These are phyloP conservation scores for Cytospora leucostoma DNA, from an alignment of 2,329 filamentous ascomycete genomes.

Conservation along the genomic window DNA sequence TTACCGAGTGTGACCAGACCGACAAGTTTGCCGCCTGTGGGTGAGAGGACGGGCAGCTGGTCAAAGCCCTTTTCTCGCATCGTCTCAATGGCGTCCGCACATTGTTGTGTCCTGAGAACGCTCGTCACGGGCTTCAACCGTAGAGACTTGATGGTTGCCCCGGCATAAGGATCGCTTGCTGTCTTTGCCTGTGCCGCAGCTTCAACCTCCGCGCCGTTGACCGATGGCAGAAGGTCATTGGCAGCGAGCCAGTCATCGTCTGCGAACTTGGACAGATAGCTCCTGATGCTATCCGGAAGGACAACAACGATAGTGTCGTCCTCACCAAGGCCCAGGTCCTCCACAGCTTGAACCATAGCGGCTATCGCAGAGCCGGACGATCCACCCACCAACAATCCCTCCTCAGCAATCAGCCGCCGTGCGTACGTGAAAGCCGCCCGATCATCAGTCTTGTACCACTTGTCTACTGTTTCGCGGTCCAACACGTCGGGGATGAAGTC, in stretches of 20 bases:
- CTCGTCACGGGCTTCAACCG: slow-evolving; percentile 93
- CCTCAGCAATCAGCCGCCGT: slow-evolving; percentile 87
- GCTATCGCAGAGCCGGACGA: slow-evolving; percentile 91
- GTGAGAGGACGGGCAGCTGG: slow-evolving; percentile 85
- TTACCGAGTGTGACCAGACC: slow-evolving; percentile 95
- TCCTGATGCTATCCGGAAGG: slow-evolving; percentile 92
- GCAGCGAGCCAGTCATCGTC: slow-evolving; percentile 99
- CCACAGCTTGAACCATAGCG: slow-evolving; percentile 73
- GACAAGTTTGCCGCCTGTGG: slow-evolving; percentile 71
- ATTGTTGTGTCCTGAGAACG: slow-evolving; percentile 68
- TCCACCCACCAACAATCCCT: slow-evolving; percentile 90
- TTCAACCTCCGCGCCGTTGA: slow-evolving; percentile 51
- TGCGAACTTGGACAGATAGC: slow-evolving; percentile 96
- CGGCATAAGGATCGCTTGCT: slow-evolving; percentile 68
- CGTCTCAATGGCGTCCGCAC: slow-evolving; percentile 88
- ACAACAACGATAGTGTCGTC: slow-evolving; percentile 89
- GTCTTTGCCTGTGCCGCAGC: slow-evolving; percentile 42
- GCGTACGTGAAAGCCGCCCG: slow-evolving; percentile 87
- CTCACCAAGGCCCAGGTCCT: slow-evolving; percentile 75
- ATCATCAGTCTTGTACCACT: slow-evolving; percentile 99
- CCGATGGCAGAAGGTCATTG: slow-evolving; percentile 80
- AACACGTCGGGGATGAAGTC: slow-evolving; percentile 97
- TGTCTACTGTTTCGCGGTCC: slow-evolving; percentile 76
- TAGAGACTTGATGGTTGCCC: slow-evolving; percentile 78
- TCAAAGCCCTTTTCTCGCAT: slow-evolving; percentile 99